Percentiles rank a stretch among this genome's conserved stretches.
phyloP scores from a whole-genome alignment of 768 basidiomycete genomes.

The Tulasnella sp. region DNA sequence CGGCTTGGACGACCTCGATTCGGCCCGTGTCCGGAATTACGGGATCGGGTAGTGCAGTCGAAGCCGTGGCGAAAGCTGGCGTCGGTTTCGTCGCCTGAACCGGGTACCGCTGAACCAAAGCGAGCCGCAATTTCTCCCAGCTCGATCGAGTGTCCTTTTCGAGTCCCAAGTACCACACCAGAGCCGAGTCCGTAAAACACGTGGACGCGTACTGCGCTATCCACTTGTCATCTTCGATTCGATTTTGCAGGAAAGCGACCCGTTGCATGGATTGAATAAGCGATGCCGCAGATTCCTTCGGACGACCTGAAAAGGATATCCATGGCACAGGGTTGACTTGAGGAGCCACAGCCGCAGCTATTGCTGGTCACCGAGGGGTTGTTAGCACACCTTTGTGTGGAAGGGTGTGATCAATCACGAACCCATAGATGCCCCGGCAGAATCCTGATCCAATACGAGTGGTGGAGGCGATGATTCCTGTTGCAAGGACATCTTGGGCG shows the following conservation, averaged over 20 bases:
- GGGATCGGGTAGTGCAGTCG: not conserved
- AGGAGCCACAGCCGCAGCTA: not conserved
- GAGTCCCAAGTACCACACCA: not conserved
- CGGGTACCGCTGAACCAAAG: not conserved
- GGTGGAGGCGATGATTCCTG: no score
- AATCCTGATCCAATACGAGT: no score
- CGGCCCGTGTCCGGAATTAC: not conserved
- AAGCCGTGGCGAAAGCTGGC: not conserved
- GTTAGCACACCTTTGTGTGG: no score
- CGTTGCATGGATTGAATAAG: not conserved
- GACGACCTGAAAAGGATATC: not conserved
- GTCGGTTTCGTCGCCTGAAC: not conserved
- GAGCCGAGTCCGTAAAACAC: not conserved
- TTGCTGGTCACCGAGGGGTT: no score
- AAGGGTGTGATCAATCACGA: no score
- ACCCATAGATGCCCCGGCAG: no score
- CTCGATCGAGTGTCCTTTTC: not conserved
- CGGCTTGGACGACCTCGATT: not conserved
- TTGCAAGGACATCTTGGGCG: no score
- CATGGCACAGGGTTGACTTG: not conserved
- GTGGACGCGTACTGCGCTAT: not conserved
- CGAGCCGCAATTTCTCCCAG: not conserved
- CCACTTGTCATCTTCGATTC: not conserved
- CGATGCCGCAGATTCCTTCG: not conserved
- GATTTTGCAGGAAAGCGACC: not conserved